A percentile compares a stretch with the other conserved stretches of the same genome.
Evolutionary conservation across 768 basidiomycete genomes (phyloP).

Genomic region (Serendipita sp.): DNA sequence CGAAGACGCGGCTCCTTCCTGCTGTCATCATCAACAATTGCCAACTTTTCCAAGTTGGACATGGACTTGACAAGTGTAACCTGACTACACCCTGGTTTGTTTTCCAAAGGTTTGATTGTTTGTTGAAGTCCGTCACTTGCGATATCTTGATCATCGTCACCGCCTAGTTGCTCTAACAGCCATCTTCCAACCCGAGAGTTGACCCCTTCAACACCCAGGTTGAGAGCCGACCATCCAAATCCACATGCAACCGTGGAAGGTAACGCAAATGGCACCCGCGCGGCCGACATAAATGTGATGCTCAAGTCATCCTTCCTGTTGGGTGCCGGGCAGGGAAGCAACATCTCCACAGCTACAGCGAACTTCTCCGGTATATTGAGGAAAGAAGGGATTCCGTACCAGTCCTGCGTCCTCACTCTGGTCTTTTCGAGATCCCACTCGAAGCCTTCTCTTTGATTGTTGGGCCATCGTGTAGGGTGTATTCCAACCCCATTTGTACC

Average conservation of each 20-base stretch:
- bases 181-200: constrained; percentile 60
- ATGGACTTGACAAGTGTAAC: neutral
- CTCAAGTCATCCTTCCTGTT: constrained; percentile 34
- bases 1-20: constrained; percentile 32
- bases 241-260: constrained; percentile 67
- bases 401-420: constrained; percentile 65
- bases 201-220: constrained; percentile 68
- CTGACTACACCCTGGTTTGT: neutral
- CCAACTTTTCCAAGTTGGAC: constrained; percentile 8
- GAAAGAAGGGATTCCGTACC: constrained; percentile 73
- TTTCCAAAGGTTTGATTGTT: too few relatives aligned
- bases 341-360: constrained; percentile 33
- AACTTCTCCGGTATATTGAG: constrained; percentile 74
- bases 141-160: neutral
- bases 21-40: constrained; percentile 12
- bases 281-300: constrained; percentile 69
- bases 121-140: neutral
- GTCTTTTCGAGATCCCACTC: constrained; percentile 47
- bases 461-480: constrained; percentile 76
- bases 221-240: constrained; percentile 51
- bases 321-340: constrained; percentile 25
- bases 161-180: constrained; percentile 38
- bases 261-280: constrained; percentile 62
- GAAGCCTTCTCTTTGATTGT: constrained; percentile 57
- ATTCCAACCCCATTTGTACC: constrained; percentile 62